Conservation (phyloP, 164 flowering plant species). For the Tetracentron sinense region DNA sequence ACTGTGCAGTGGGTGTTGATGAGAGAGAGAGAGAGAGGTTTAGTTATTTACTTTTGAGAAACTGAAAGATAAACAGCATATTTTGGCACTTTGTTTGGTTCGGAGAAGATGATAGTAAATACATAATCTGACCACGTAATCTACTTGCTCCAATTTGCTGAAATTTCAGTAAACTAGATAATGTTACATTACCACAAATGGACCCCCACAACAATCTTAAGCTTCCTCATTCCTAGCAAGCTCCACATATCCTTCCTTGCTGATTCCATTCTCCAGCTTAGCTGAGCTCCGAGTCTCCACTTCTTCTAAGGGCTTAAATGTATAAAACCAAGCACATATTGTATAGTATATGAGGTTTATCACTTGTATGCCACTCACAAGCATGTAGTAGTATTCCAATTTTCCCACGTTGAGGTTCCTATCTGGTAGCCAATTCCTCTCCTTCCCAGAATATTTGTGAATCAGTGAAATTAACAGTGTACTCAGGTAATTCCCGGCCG, state of each 20-base stretch:
- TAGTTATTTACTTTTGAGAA: too few relatives aligned
- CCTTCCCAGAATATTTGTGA: constrained; percentile 43
- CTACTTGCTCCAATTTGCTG: too few relatives aligned
- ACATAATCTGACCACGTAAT: too few relatives aligned
- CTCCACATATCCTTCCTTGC: constrained; percentile 20
- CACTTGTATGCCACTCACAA: constrained; percentile 50
- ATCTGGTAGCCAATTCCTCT: constrained; percentile 58
- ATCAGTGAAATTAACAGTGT: constrained; percentile 46
- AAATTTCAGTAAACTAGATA: too few relatives aligned
- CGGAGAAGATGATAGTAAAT: too few relatives aligned
- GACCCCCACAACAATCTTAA: too few relatives aligned
- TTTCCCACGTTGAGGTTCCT: constrained; percentile 58
- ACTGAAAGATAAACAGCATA: too few relatives aligned
- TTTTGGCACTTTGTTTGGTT: too few relatives aligned
- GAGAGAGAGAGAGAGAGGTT: too few relatives aligned
- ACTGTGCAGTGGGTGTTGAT: too few relatives aligned
- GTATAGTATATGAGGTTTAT: constrained; percentile 47
- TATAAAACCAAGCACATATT: constrained; percentile 47
- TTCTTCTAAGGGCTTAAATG: constrained; percentile 47
- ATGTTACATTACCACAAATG: too few relatives aligned
- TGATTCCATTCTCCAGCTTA: constrained; percentile 1
- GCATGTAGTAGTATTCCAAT: constrained; percentile 56
- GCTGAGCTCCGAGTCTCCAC: constrained; percentile 4
- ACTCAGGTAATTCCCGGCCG: constrained; percentile 51
- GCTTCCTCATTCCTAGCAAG: not conserved